Percentiles rank a stretch among this genome's conserved stretches.
Evolutionary conservation across 495 filamentous ascomycete genomes (phyloP).

Genomic region (Xylaria acuta): DNA sequence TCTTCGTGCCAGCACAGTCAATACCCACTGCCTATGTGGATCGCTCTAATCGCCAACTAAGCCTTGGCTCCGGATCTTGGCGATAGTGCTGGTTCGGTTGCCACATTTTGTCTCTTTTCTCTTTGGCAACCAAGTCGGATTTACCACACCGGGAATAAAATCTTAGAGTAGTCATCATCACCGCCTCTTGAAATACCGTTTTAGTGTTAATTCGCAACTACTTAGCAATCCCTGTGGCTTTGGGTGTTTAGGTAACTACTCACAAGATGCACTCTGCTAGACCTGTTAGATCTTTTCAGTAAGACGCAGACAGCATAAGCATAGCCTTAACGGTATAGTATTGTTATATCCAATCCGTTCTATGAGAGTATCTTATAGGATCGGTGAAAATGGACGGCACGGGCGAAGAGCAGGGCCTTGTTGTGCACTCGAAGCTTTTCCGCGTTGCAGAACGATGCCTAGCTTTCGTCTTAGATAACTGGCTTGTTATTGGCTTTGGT

Average conservation of each 20-base stretch:
- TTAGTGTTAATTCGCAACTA: not conserved
- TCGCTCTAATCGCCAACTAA: not conserved
- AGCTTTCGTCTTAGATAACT: slow-evolving; percentile 57
- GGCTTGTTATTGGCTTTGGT: slow-evolving; percentile 63
- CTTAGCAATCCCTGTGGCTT: not conserved
- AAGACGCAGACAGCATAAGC: not conserved
- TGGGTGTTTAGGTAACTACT: not conserved
- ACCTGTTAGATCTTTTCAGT: not conserved
- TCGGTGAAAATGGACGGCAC: not conserved
- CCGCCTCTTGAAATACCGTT: not conserved
- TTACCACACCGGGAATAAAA: slow-evolving; percentile 8
- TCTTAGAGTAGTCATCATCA: not conserved
- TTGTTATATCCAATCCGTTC: not conserved
- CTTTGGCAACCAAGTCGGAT: slow-evolving; percentile 6
- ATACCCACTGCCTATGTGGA: not conserved
- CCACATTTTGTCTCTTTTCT: not conserved
- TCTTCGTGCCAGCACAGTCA: not conserved
- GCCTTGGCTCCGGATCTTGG: slow-evolving; percentile 5
- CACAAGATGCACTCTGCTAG: not conserved
- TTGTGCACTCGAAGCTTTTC: slow-evolving; percentile 28
- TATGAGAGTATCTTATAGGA: not conserved
- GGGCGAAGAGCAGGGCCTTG: slow-evolving; percentile 21
- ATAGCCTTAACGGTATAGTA: not conserved
- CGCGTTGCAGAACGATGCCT: slow-evolving; percentile 31
- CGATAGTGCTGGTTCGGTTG: not conserved